Evolutionary conservation across 1,284 basidiomycete species (phyloP), one percentile per base, ranked within the genome.

Genomic region (Trametes hirsuta): DNA sequence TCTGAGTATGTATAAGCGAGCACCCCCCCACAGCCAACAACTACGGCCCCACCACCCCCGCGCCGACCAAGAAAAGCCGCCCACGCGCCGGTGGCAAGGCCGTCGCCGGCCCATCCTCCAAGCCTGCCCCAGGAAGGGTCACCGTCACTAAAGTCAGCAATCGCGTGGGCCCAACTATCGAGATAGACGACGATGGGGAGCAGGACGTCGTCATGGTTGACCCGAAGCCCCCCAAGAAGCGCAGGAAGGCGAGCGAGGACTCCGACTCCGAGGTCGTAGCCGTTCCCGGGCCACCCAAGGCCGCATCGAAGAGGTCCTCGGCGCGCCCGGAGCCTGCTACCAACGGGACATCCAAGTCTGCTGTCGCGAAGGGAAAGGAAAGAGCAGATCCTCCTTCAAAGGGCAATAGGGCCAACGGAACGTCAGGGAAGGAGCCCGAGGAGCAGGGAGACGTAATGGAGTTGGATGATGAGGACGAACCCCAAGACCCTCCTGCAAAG

Each of bases 21-120:
- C 53, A 39, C 59, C 21, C 30, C 6, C 41, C 4, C 25, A 30
- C 49, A 63, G 63, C 60, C 18, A 52, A 59, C 39, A 66, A 58
- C 58, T 69, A 67, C 42, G 64, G 69, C 36, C 71, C 72, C 24
- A 69, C 72, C 40, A 73, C 72, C 22, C 72, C 72, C 40, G 66
- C 67, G 18, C 62, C 65, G 15, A 21, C 53, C 25, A 72, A 68
- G 65, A 66, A 66, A 52, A 42, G 55, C 35, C 68, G 66, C 36
- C 57, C 48, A 48, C 58, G 51, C 51, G 53, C 53, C 30, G 53
- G 53, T 47, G 58, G 53, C 46, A 66, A 59, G 34, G 49, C 69
- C 14, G 64, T 58, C 18, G 64, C 70, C 2, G 71, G 71, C 10
- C 67, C 72, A 5, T 72, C 71, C 6, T 66, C 59, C 0, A 59